Conservation (phyloP, 2,329 filamentous ascomycete species). For the Curvularia sp. region DNA sequence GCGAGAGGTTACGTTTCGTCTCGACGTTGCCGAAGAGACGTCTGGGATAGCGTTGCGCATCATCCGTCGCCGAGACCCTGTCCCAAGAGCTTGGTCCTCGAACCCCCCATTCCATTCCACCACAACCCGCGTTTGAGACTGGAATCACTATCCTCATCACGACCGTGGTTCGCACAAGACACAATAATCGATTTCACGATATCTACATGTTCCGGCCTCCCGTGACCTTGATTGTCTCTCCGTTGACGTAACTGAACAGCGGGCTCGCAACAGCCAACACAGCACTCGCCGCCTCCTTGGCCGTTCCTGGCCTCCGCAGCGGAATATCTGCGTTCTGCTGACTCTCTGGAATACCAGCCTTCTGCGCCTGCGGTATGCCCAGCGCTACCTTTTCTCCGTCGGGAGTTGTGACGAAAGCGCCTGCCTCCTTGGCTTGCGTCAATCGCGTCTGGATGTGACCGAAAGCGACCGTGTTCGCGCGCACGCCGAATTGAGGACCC, state of each 20-base stretch:
- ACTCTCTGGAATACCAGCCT: slow-evolving; percentile 40
- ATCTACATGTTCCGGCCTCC: slow-evolving; percentile 71
- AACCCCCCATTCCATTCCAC: slow-evolving; percentile 20
- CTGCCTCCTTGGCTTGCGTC: slow-evolving; percentile 83
- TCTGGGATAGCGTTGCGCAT: slow-evolving; percentile 31
- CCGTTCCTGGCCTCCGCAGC: slow-evolving; percentile 75
- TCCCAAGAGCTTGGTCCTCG: slow-evolving; percentile 22
- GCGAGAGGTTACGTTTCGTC: slow-evolving; percentile 10
- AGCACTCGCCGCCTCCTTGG: slow-evolving; percentile 79
- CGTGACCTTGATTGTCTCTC: slow-evolving; percentile 86
- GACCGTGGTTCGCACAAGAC: background rate
- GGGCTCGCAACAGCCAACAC: slow-evolving; percentile 82
- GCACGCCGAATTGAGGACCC: slow-evolving; percentile 82
- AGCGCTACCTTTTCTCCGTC: slow-evolving; percentile 65
- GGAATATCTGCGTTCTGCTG: slow-evolving; percentile 72
- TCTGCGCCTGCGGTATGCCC: slow-evolving; percentile 55
- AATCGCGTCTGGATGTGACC: slow-evolving; percentile 81
- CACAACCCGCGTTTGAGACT: slow-evolving; percentile 19
- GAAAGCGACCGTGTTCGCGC: slow-evolving; percentile 84
- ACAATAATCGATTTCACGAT: background rate
- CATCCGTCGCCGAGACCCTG: slow-evolving; percentile 22
- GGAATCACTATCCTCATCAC: background rate
- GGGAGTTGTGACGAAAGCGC: slow-evolving; percentile 77
- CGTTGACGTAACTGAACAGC: slow-evolving; percentile 81
- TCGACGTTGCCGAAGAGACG: slow-evolving; percentile 15